Evolutionary conservation across 2,329 filamentous ascomycete species (phyloP), one percentile per base, ranked within the genome.

Genomic region (Aspergillus neotritici): DNA sequence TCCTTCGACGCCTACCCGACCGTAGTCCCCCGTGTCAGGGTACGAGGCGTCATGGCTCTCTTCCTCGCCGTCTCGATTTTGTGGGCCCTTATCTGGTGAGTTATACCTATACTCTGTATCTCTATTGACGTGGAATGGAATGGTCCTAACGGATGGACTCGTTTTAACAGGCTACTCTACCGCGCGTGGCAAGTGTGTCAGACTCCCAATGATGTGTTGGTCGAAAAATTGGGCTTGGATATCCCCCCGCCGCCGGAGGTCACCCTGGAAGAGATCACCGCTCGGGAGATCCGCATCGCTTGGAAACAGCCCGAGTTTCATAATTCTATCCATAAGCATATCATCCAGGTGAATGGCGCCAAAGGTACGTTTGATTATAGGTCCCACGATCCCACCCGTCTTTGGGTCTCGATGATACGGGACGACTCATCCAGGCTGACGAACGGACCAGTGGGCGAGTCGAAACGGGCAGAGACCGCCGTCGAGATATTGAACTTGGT

Each of bases 281-380:
- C 87, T 21, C 87, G 94, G 63, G 87, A 89, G 44, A 86, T 94
- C 28, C 86, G 90, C 25, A 76, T 98, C 34, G 89, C 90, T 65
- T 98, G 93, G 93, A 87, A 89, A 49, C 79, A 83, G 47, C 84
- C 87, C 0, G 79, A 80, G 50, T 73, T 75, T 51, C 73, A 78
- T 34, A 74, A 76, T 49, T 78, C 86, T 3, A 86, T 94, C 41
- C 78, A 88, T 41, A 94, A 90, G 68, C 93, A 94, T 62, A 78
- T 91, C 35, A 87, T 98, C 40, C 87, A 94, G 63, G 83, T 98
- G 52, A 97, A 98, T 66, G 91, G 91, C 33, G 83, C 91, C 34
- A 87, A 88, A 70, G 87, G 87, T 93, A 68, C 42, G 14, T 41
- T 37, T 35, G 31, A 25, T 3, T n/a, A 31, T 37, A 13, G 13